Evolutionary conservation across 768 basidiomycete species (phyloP), one percentile per base, ranked within the genome.

Genomic region (Lactifluus subvellereus): DNA sequence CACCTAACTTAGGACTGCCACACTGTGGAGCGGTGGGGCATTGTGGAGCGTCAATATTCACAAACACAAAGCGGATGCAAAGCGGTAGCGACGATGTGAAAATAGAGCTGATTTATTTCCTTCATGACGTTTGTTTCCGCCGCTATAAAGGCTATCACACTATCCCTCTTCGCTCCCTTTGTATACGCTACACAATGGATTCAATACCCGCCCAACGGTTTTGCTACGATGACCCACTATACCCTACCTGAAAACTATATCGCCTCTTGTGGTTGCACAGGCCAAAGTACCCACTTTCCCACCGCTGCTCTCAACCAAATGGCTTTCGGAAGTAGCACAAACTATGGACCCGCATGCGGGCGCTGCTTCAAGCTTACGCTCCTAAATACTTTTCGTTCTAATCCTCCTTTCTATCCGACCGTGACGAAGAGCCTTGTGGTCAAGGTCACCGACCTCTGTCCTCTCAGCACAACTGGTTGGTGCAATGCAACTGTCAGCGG

Each of bases 381-480:
- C 30, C 68, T 89, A 49, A 84, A 89, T 67, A 84, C 89, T 4
- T 84, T 86, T 68, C 76, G 79, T 20, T 78, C 84, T 0, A 76
- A 79, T 47, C 90, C 90, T 8, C 88, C 84, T 0, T 94, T 88
- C 72, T 81, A 82, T 68, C 89, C 89, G 2, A 69, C 80, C 33
- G 75, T 76, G 33, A 76, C 78, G 10, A 87, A 84, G 59, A 84
- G 80, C 45, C 75, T 91, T 14, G 81, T 89, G 27, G 76, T 93
- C 55, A 94, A 94, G 74, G 74, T 94, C 47, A 91, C 87, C 4
- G 91, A 93, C 72, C 72, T 90, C 20, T 94, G 91, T 70, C 90
- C 91, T 6, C 73, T 83, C 16, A 82, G 83, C 2, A 71, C 73
- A 58, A 71, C 71, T 22, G 87, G 85, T 16, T 90, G 85, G 88